Base-by-base conservation (phyloP, 345 rosid species). In the Hibiscus mutabilis region DNA sequence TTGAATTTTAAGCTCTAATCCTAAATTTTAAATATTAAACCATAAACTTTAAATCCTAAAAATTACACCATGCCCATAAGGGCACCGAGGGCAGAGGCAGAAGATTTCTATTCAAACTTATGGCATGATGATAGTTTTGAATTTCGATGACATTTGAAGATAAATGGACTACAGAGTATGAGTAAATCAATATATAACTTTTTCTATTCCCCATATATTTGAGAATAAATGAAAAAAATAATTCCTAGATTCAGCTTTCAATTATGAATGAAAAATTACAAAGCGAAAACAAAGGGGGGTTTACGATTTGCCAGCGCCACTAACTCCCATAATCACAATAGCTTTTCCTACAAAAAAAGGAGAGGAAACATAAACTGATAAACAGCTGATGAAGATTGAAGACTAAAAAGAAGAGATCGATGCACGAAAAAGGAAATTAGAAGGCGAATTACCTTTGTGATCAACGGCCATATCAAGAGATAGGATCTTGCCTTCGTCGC, bases 261-360 rank as follows among this genome's bases (percentile, higher is more conserved):
- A 53, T 18, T 19, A 53, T 19, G 58, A 40, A 40, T 57, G 60
- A 57, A 16, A 22, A 57, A 57, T 12, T 24, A 58, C 7, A 58
- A 4, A 58, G 33, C 33, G 5, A 24, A 58, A 58, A 22, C n/a
- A 5, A 24, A 58, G 33, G 33, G 29, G 2, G 33, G 33, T n/a
- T 58, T 58, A 58, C 61, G 61, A 58, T 58, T 58, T 58, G n/a
- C 61, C 61, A 58, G 61, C 33, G 33, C 61, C 61, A 24, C 61
- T 25, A 24, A 58, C 61, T 15, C 61, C 61, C 61, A 58, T 58
- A 58, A 58, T 58, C 61, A 58, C 61, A 58, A 58, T 35, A 58
- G 16, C 61, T 25, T 29, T 21, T 21, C 27, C 59, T 55, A 55
- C 58, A 24, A 25, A 58, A 57, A 55, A 11, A 57, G 22, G 1